Evolutionary conservation across 1,284 basidiomycete genomes (phyloP).

Genomic region (Ganoderma multipileum): DNA sequence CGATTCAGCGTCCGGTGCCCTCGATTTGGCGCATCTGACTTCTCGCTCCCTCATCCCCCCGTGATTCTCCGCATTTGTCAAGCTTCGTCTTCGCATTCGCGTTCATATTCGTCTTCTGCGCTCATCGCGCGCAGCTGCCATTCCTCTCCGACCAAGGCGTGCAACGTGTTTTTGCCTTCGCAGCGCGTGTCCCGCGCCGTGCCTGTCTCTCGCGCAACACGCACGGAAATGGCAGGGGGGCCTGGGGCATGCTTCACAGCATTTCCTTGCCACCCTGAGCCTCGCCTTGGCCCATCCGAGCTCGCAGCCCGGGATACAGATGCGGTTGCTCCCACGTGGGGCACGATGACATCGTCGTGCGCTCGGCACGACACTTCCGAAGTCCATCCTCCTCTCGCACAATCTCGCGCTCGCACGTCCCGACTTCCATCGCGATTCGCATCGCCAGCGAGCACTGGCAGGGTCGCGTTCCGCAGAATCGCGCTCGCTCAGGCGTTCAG

Average conservation of each 20-base stretch:
- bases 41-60: neutral
- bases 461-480: neutral
- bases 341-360: neutral
- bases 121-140: neutral
- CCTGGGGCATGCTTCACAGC: neutral
- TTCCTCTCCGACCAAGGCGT: neutral
- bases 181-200: constrained; percentile 1
- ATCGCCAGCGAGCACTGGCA: constrained; percentile 1
- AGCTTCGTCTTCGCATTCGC: neutral
- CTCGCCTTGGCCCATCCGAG: neutral
- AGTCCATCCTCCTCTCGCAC: neutral
- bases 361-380: neutral
- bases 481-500: too few species aligned
- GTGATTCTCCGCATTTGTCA: neutral
- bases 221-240: neutral
- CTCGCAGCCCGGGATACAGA: neutral
- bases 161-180: constrained; percentile 2
- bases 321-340: neutral
- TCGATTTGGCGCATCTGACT: neutral
- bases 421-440: neutral
- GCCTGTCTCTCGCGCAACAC: neutral
- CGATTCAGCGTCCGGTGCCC: neutral
- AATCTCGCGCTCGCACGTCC: neutral
- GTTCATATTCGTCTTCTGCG: neutral
- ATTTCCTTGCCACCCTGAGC: neutral